Evolutionary conservation across 2,329 filamentous ascomycete species (phyloP).

Genomic region (Hymenoscyphus linearis): DNA sequence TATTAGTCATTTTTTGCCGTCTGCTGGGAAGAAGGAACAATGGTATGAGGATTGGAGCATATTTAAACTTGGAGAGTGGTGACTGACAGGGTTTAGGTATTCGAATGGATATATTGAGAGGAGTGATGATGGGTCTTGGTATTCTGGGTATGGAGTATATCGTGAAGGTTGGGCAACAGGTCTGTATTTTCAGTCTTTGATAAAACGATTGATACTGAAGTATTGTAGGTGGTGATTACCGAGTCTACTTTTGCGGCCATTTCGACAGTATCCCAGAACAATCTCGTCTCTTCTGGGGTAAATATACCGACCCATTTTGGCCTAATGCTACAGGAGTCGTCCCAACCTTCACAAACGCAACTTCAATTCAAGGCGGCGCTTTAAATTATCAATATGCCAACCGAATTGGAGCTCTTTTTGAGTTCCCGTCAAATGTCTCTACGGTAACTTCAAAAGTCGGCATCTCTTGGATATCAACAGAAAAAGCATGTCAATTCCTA

Average conservation of each 20-base stretch:
- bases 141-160: neutral
- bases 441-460: constrained; percentile 38
- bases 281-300: constrained; percentile 37
- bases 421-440: constrained; percentile 35
- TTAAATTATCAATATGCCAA: constrained; percentile 33
- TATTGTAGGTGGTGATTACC: constrained; percentile 36
- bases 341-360: constrained; percentile 1
- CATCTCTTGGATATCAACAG: constrained; percentile 14
- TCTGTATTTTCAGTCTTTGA: neutral
- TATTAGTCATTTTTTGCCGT: constrained; percentile 43
- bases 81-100: constrained; percentile 28
- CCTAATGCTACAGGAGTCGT: neutral
- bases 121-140: neutral
- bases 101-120: constrained; percentile 36
- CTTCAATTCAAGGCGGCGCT: constrained; percentile 4
- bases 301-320: neutral
- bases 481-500: constrained; percentile 19
- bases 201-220: neutral
- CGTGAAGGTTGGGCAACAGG: neutral
- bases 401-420: constrained; percentile 46
- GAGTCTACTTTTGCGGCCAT: constrained; percentile 52
- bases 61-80: neutral
- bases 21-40: constrained; percentile 37
- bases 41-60: constrained; percentile 32
- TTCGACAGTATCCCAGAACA: constrained; percentile 42